These are phyloP conservation scores for Sphagnum fallax DNA, from an alignment of 228 moss, liverwort and hornwort species.

Conservation along the genomic window DNA sequence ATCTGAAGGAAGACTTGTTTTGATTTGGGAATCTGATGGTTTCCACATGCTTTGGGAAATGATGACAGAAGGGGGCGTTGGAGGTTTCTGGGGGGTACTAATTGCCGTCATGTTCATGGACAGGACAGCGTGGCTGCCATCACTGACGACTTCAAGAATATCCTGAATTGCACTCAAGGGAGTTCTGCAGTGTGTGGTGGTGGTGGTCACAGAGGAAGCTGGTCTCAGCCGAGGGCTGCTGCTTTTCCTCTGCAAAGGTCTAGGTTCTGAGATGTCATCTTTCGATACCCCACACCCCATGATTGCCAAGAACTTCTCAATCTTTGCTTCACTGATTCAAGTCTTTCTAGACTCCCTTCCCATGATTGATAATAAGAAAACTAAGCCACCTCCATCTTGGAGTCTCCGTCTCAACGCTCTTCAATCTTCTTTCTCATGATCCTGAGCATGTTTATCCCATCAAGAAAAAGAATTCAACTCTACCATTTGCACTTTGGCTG, in stretches of 20 bases:
- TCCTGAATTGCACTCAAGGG: conserved; percentile 10
- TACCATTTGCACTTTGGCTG: no score
- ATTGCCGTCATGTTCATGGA: conserved; percentile 3
- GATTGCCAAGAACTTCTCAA: conserved; percentile 1
- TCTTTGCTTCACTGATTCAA: background rate
- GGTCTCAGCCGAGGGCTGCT: no score
- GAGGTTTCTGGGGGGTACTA: background rate
- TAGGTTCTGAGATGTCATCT: conserved; percentile 39
- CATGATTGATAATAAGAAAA: no score
- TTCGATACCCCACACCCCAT: conserved; percentile 64
- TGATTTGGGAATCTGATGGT: background rate
- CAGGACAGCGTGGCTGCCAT: conserved; percentile 8
- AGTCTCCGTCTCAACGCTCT: no score
- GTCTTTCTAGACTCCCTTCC: no score
- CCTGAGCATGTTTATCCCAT: no score
- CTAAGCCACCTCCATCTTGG: no score
- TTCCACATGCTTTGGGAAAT: conserved; percentile 12
- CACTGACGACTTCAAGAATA: conserved; percentile 22
- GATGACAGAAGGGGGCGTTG: conserved; percentile 20
- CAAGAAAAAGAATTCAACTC: no score
- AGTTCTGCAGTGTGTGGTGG: background rate
- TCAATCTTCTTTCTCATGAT: no score
- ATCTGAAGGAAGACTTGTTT: no score
- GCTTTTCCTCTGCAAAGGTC: conserved; percentile 4
- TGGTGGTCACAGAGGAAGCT: conserved; percentile 7